Evolutionary conservation across 2,329 filamentous ascomycete species (phyloP).

Genomic region (Neocatenulostroma microsporum): DNA sequence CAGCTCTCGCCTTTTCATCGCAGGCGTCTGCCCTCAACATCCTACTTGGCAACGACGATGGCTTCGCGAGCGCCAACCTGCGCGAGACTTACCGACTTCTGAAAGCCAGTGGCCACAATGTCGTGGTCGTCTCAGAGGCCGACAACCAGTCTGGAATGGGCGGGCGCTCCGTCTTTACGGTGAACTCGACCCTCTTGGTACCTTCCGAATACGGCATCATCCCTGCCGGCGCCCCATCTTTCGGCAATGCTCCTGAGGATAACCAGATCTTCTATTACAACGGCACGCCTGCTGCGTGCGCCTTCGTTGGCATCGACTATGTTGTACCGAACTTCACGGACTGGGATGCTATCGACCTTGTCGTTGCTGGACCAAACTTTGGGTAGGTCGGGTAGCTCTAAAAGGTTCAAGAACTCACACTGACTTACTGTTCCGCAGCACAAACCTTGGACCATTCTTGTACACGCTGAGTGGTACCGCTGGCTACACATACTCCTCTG

Average conservation of each 20-base stretch:
- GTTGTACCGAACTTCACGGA: slow-evolving; percentile 45
- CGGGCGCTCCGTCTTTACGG: slow-evolving; percentile 39
- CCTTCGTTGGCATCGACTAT: slow-evolving; percentile 50
- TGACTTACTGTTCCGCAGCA: slow-evolving; percentile 10
- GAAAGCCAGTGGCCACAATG: slow-evolving; percentile 33
- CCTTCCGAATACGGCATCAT: slow-evolving; percentile 41
- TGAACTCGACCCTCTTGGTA: slow-evolving; percentile 33
- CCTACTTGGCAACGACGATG: slow-evolving; percentile 33
- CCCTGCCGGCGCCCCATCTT: slow-evolving; percentile 40
- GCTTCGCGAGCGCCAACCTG: slow-evolving; percentile 31
- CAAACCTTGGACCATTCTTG: slow-evolving; percentile 48
- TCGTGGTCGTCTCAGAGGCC: slow-evolving; percentile 36
- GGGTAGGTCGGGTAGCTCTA: slow-evolving; percentile 25
- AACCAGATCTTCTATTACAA: slow-evolving; percentile 55
- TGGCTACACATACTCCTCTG: slow-evolving; percentile 44
- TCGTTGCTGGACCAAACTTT: slow-evolving; percentile 51
- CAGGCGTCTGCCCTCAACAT: slow-evolving; percentile 24
- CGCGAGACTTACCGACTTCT: slow-evolving; percentile 33
- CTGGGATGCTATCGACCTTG: slow-evolving; percentile 46
- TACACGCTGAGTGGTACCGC: slow-evolving; percentile 47
- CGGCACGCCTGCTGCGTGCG: slow-evolving; percentile 50
- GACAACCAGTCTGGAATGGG: slow-evolving; percentile 42
- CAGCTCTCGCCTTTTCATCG: slow-evolving; percentile 12
- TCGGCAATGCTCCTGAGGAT: slow-evolving; percentile 46
- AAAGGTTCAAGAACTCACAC: background rate